Conservation (phyloP, 2,329 filamentous ascomycete genomes). For the Claviceps sp. region DNA sequence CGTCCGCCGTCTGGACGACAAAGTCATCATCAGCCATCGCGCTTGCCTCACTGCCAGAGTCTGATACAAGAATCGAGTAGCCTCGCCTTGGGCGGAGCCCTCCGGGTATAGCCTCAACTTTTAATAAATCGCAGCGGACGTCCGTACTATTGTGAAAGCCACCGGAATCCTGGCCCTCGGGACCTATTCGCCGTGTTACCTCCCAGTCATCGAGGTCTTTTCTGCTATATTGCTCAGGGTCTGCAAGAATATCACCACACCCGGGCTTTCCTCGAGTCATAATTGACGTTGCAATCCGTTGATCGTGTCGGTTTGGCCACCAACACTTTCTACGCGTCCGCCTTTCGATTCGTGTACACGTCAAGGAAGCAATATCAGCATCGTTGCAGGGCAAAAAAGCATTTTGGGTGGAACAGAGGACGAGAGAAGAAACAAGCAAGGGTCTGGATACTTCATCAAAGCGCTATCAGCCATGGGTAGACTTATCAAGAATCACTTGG, state of each 20-base stretch:
- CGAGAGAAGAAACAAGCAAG: constrained; percentile 3
- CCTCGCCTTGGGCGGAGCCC: constrained; percentile 7
- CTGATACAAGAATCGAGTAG: constrained; percentile 9
- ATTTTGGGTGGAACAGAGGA: background rate
- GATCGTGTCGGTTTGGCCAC: constrained; percentile 39
- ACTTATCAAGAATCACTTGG: constrained; percentile 99
- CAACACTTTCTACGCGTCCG: constrained; percentile 20
- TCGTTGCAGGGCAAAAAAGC: background rate
- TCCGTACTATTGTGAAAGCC: constrained; percentile 10
- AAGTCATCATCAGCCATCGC: constrained; percentile 18
- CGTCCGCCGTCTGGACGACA: constrained; percentile 21
- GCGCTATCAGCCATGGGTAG: constrained; percentile 57
- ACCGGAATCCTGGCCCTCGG: background rate
- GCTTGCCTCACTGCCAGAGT: background rate
- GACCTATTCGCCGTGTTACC: constrained; percentile 8
- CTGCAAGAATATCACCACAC: constrained; percentile 7
- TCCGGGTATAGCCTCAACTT: constrained; percentile 4
- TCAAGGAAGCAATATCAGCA: background rate
- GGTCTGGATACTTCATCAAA: background rate
- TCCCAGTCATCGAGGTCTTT: constrained; percentile 4
- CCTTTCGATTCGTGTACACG: background rate
- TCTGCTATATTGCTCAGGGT: constrained; percentile 2
- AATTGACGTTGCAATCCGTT: constrained; percentile 15
- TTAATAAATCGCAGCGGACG: background rate
- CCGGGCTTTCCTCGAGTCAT: constrained; percentile 28